These are phyloP conservation scores for Eucalyptus microcorys DNA, from an alignment of 345 rosid genomes.

Conservation along the genomic window DNA sequence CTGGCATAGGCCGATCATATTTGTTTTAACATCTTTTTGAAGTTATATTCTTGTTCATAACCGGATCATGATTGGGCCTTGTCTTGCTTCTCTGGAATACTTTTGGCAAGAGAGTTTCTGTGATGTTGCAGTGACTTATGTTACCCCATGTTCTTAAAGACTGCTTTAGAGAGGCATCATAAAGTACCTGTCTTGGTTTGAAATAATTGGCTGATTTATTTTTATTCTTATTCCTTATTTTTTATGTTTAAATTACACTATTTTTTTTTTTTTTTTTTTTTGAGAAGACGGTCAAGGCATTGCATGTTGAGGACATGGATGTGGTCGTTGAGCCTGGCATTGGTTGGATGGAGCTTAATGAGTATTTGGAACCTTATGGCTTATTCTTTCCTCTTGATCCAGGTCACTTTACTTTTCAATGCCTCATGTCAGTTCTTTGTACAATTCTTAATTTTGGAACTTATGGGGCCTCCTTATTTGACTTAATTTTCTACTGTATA, in stretches of 20 bases:
- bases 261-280: background rate
- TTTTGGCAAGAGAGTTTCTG: background rate
- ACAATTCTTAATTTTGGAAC: background rate
- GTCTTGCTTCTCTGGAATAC: background rate
- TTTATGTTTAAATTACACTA: background rate
- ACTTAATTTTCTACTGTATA: background rate
- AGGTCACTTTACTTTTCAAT: slow-evolving; percentile 24
- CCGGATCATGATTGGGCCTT: background rate
- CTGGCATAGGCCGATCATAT: background rate
- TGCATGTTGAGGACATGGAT: slow-evolving; percentile 90
- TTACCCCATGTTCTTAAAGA: background rate
- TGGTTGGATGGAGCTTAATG: slow-evolving; percentile 95
- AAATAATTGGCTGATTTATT: background rate
- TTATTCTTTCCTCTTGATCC: slow-evolving; percentile 95
- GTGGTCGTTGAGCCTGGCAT: slow-evolving; percentile 96
- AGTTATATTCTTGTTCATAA: background rate
- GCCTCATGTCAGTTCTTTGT: background rate
- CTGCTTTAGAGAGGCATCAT: background rate
- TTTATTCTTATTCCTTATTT: background rate
- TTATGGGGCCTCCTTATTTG: background rate
- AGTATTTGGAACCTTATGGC: slow-evolving; percentile 76
- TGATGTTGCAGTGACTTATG: background rate
- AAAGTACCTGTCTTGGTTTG: background rate
- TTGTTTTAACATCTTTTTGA: background rate
- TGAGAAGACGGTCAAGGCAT: slow-evolving; percentile 60